Conservation (phyloP, 148 eudicot species). For the Vaccinium macrocarpon region DNA sequence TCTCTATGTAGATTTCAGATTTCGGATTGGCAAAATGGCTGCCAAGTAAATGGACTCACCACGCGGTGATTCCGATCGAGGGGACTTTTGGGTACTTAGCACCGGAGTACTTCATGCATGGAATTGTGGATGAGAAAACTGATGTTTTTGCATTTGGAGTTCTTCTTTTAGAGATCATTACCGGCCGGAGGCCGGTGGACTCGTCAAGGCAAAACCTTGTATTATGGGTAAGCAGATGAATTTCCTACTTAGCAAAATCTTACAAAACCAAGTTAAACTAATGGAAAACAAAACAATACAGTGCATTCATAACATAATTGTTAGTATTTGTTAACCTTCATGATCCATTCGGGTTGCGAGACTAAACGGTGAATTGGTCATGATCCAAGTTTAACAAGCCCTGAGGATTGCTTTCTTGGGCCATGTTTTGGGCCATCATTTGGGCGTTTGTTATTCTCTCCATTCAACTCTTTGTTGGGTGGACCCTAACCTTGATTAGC, state of each 20-base stretch:
- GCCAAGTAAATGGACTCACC: constrained; percentile 57
- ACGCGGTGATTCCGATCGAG: constrained; percentile 59
- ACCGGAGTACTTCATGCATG: constrained; percentile 98
- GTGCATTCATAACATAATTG: neutral
- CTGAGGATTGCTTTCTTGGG: too few species aligned
- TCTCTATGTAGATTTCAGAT: constrained; percentile 46
- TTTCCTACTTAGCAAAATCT: neutral
- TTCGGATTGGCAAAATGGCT: constrained; percentile 77
- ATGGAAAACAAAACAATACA: neutral
- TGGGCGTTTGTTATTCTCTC: too few species aligned
- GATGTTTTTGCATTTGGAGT: constrained; percentile 90
- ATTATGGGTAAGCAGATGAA: constrained; percentile 53
- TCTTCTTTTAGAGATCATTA: constrained; percentile 74
- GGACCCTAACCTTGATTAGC: too few species aligned
- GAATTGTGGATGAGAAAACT: constrained; percentile 83
- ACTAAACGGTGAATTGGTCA: too few species aligned
- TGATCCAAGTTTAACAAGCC: too few species aligned
- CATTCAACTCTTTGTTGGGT: too few species aligned
- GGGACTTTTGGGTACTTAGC: constrained; percentile 97
- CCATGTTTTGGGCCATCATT: too few species aligned
- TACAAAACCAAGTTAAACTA: neutral
- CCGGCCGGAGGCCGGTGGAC: constrained; percentile 77
- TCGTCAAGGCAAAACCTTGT: constrained; percentile 66
- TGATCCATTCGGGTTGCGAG: neutral
- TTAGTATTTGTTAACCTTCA: neutral